These are phyloP conservation scores for Torulaspora pretoriensis DNA, from an alignment of 1,139 yeast genomes.

Conservation along the genomic window DNA sequence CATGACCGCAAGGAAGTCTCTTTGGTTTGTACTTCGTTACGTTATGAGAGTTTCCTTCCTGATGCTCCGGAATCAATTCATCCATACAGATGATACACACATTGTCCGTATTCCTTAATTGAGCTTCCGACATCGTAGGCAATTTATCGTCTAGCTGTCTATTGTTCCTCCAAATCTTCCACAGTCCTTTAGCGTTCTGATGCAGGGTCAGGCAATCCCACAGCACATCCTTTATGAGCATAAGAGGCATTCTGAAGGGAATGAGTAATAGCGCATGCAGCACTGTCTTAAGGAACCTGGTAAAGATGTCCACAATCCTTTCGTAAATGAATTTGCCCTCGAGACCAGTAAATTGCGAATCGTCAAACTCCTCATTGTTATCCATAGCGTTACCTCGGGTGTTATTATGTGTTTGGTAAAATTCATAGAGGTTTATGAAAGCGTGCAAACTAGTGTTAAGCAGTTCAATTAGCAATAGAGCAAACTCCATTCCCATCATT, in stretches of 20 bases:
- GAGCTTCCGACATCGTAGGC: conserved; percentile 56
- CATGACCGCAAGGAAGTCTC: conserved; percentile 77
- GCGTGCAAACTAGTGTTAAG: conserved; percentile 36
- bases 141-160: conserved; percentile 63
- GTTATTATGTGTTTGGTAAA: conserved; percentile 29
- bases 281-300: conserved; percentile 43
- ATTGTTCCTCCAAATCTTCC: conserved; percentile 56
- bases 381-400: conserved; percentile 5
- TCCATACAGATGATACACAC: conserved; percentile 41
- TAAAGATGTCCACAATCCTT: conserved; percentile 54
- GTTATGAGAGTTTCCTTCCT: conserved; percentile 2
- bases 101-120: conserved; percentile 58
- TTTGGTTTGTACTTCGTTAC: conserved; percentile 48
- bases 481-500: conserved; percentile 72
- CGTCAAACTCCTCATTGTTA: conserved; percentile 21
- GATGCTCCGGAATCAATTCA: conserved; percentile 20
- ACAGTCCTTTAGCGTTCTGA: conserved; percentile 49
- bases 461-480: conserved; percentile 57
- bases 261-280: conserved; percentile 52
- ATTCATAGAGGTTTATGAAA: conserved; percentile 55
- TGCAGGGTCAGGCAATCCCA: conserved; percentile 49
- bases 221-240: conserved; percentile 64
- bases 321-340: conserved; percentile 63
- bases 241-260: conserved; percentile 56
- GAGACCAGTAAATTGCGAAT: conserved; percentile 46